Evolutionary conservation across 2,329 filamentous ascomycete genomes (phyloP), one percentile per base, ranked within the genome.

Genomic region (Aspergillus bombycis): DNA sequence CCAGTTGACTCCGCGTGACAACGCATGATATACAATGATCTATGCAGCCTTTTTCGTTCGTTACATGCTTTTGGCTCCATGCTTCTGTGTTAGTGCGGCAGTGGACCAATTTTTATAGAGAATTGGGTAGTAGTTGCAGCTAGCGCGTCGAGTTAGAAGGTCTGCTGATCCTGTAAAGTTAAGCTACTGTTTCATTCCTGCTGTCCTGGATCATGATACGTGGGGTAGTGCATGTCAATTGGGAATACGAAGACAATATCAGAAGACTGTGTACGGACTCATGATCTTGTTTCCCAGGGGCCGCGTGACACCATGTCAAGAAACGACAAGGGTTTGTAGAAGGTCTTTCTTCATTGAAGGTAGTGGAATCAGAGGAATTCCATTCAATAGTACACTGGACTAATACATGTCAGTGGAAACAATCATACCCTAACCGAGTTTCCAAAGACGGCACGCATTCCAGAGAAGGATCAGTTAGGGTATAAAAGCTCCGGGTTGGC

Each of bases 1-100:
- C 50, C 62, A 67, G 54, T 50, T 64, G 26, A 38, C 26, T 32
- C 43, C 65, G 61, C 62, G 56, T 67, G 58, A 62, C 60, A 38
- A 26, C 48, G 36, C 58, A 53, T 21, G 54, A n/a, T 50, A 60
- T 54, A 26, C 32, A 58, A 60, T 46, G n/a, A n/a, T 19, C 23
- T 21, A 11, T 30, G 46, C 46, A 30, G 16, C 46, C 9, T 52
- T 32, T 32, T 9, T 52, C 28, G 32, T 32, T 12, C 11, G 6
- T 21, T 32, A 5, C 45, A 28, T 28, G 45, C 23, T 26, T 19
- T 48, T 26, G 12, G 21, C 21, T 28, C 21, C 45, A 23, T 46
- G 5, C 43, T 46, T 46, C n/a, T 12, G 43, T 23, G 43, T 21
- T 46, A 12, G 43, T 11, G n/a, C 21, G 8, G 5, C 12, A 4